These are phyloP conservation scores for Boletus tylopilopsis DNA, from an alignment of 768 basidiomycete species.

Conservation along the genomic window DNA sequence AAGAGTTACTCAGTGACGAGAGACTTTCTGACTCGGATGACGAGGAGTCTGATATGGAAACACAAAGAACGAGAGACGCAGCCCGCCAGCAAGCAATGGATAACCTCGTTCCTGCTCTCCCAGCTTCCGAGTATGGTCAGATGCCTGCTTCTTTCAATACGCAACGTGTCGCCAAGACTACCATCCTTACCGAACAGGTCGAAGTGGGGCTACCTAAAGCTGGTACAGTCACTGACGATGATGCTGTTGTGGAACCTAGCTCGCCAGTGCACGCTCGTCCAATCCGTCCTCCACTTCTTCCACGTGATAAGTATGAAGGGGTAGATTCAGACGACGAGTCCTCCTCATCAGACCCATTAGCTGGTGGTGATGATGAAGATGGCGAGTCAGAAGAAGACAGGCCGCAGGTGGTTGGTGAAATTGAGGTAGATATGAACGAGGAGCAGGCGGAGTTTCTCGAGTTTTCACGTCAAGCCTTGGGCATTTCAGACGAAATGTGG, in stretches of 20 bases:
- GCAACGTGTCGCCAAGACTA: slow-evolving; percentile 55
- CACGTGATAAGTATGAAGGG: slow-evolving; percentile 86
- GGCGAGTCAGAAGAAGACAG: slow-evolving; percentile 72
- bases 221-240: slow-evolving; percentile 6
- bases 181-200: slow-evolving; percentile 40
- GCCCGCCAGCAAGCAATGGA: slow-evolving; percentile 68
- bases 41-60: slow-evolving; percentile 34
- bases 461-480: slow-evolving; percentile 89
- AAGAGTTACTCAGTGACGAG: slow-evolving; percentile 42
- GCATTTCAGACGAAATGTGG: slow-evolving; percentile 90
- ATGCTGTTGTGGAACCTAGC: background rate
- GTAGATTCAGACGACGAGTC: slow-evolving; percentile 90
- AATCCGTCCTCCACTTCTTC: slow-evolving; percentile 74
- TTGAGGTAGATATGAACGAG: slow-evolving; percentile 88
- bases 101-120: slow-evolving; percentile 74
- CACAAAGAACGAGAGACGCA: slow-evolving; percentile 24
- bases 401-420: slow-evolving; percentile 79
- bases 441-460: slow-evolving; percentile 95
- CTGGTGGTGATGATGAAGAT: slow-evolving; percentile 42
- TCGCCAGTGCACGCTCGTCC: slow-evolving; percentile 35
- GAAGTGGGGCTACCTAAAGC: slow-evolving; percentile 18
- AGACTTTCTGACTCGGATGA: slow-evolving; percentile 44
- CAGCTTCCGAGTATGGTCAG: slow-evolving; percentile 82
- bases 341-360: slow-evolving; percentile 52
- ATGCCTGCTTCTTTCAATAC: slow-evolving; percentile 79